Base-by-base conservation (phyloP, 495 filamentous ascomycete species). In the Achaetomiella virescens region DNA sequence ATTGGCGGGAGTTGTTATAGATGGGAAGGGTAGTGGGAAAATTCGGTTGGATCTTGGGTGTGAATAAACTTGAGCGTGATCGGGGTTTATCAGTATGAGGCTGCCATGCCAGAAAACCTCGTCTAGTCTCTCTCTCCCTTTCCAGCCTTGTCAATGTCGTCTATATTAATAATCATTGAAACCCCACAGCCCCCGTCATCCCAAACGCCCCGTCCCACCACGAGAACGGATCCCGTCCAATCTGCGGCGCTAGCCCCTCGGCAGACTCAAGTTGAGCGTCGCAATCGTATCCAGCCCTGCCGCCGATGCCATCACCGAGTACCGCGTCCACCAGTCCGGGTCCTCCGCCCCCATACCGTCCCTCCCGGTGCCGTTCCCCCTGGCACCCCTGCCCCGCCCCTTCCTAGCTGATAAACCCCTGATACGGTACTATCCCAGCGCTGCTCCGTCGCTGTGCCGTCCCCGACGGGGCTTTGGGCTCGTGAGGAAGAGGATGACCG, bases 191-290 rank as follows among this genome's bases (percentile, higher is more conserved):
- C 7, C 44, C 44, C 44, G 44, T 33, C 27, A 47, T 47, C 11
- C 45, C 45, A 33, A 48, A 48, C 14, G 45, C 45, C 11, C 45
- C 45, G 14, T 48, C 45, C 45, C 29, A 48, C 45, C 45, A 33
- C n/a, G 18, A 29, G 15, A 48, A 48, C 17, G 45, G 45, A 21
- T 48, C 45, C 27, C 45, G 18, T n/a, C 45, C 45, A 35, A 48
- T 48, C 29, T 36, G 29, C 17, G 45, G 5, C 45, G 14, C 45
- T 17, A 48, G 14, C 27, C 45, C 45, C n/a, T 29, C 6, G 29
- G 18, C 27, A 36, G 17, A 5, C 33, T 35, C 27, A 48, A 36
- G 15, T 47, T 47, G 11, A 47, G 44, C 18, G 44, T 8, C 6
- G 27, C 44, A n/a, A 33, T 17, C n/a, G 27, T 15, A 10, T 48